Percentiles rank a stretch among this genome's conserved stretches.
phyloP scores from a whole-genome alignment of 768 basidiomycete genomes.

The Saitozyma sp. region DNA sequence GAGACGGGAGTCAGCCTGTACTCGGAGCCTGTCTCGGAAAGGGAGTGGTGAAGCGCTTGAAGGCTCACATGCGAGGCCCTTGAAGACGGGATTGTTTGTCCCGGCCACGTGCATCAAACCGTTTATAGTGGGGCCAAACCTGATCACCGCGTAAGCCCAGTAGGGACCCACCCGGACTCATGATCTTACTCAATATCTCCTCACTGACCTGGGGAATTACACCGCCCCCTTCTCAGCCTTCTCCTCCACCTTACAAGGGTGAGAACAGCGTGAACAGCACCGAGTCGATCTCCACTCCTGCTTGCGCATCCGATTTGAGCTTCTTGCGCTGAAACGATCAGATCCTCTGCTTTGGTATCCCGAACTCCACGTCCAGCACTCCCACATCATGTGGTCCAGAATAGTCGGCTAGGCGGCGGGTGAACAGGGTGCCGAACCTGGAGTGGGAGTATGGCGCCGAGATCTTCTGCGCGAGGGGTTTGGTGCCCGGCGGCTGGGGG shows the following conservation, averaged over 20 bases:
- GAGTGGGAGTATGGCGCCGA: constrained; percentile 2
- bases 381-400: not conserved
- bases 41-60: too few species aligned
- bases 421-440: constrained; percentile 1
- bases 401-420: not conserved
- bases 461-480: constrained; percentile 2
- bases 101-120: constrained; percentile 23
- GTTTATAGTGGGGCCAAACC: constrained; percentile 10
- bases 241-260: constrained; percentile 13
- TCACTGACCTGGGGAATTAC: constrained; percentile 16
- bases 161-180: too few species aligned
- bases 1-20: not conserved
- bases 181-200: too few species aligned
- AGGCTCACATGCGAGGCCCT: constrained; percentile 13
- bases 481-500: not conserved
- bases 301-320: constrained; percentile 1
- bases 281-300: constrained; percentile 22
- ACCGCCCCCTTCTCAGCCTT: constrained; percentile 7
- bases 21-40: not conserved
- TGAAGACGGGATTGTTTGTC: constrained; percentile 6
- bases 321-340: constrained; percentile 15
- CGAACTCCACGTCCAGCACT: not conserved
- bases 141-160: too few species aligned
- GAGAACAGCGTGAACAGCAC: constrained; percentile 23
- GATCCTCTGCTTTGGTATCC: constrained; percentile 14